Percentiles rank a stretch among this genome's conserved stretches.
Evolutionary conservation across 345 rosid genomes (phyloP).

Genomic region (Murraya koenigii): DNA sequence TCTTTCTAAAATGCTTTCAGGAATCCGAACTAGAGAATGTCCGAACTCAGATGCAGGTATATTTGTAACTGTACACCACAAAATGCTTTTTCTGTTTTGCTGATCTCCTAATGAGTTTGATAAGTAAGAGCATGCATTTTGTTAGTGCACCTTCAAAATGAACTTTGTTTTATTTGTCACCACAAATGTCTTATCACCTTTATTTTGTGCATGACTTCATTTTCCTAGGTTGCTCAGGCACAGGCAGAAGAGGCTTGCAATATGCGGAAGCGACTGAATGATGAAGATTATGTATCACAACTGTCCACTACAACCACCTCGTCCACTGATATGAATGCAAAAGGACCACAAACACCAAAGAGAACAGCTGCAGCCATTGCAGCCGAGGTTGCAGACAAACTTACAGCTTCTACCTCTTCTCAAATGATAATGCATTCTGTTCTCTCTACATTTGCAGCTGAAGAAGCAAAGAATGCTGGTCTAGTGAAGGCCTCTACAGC

Average conservation of each 20-base stretch:
- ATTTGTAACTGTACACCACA: neutral
- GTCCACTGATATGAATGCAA: slow-evolving; percentile 30
- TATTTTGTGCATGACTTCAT: neutral
- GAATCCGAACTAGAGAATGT: slow-evolving; percentile 86
- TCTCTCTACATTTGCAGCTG: slow-evolving; percentile 88
- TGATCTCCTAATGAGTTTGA: neutral
- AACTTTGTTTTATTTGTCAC: neutral
- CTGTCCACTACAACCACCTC: slow-evolving; percentile 28
- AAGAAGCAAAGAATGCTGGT: slow-evolving; percentile 72
- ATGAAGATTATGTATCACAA: slow-evolving; percentile 46
- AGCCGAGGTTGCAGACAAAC: slow-evolving; percentile 94
- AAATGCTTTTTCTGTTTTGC: neutral
- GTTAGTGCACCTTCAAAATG: neutral
- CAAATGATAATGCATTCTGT: slow-evolving; percentile 92
- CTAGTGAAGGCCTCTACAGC: slow-evolving; percentile 30
- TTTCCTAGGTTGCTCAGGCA: slow-evolving; percentile 70
- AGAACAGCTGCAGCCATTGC: slow-evolving; percentile 86
- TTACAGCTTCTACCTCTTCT: slow-evolving; percentile 84
- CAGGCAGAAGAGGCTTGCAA: slow-evolving; percentile 65
- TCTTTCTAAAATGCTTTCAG: slow-evolving; percentile 31
- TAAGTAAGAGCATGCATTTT: neutral
- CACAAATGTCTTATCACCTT: neutral
- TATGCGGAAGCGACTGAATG: slow-evolving; percentile 63
- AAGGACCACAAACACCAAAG: slow-evolving; percentile 53
- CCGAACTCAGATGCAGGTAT: slow-evolving; percentile 83